Conservation (phyloP, 768 basidiomycete species). For the Agaricus subrufescens region DNA sequence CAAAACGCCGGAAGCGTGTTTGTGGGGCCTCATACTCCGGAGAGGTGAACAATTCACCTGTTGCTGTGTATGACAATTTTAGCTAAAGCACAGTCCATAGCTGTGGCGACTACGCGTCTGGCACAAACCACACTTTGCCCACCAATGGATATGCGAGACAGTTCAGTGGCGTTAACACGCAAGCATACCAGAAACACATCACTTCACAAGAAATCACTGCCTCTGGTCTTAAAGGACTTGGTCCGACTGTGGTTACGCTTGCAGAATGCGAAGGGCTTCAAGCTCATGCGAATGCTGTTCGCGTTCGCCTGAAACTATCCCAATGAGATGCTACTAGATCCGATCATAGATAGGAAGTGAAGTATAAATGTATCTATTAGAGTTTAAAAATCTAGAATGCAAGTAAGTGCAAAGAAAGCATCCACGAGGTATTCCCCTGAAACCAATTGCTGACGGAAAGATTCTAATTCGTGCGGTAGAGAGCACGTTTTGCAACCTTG, state of each 20-base stretch:
- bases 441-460: slow-evolving; percentile 7
- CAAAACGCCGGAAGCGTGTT: slow-evolving; percentile 97
- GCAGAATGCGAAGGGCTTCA: slow-evolving; percentile 94
- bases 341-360: slow-evolving; percentile 2
- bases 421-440: slow-evolving; percentile 18
- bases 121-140: slow-evolving; percentile 97
- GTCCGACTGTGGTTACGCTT: slow-evolving; percentile 83
- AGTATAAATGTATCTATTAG: slow-evolving; percentile 18
- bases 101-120: slow-evolving; percentile 98
- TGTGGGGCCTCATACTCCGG: slow-evolving; percentile 91
- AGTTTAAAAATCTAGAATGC: slow-evolving; percentile 27
- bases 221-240: slow-evolving; percentile 70
- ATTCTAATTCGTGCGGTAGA: slow-evolving; percentile 80
- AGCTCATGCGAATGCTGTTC: slow-evolving; percentile 95
- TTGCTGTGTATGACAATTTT: neutral
- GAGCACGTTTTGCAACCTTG: slow-evolving; percentile 92
- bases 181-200: slow-evolving; percentile 98
- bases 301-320: slow-evolving; percentile 57
- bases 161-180: slow-evolving; percentile 96
- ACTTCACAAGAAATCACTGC: slow-evolving; percentile 91
- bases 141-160: slow-evolving; percentile 96
- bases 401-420: slow-evolving; percentile 18
- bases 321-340: slow-evolving; percentile 3
- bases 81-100: slow-evolving; percentile 34
- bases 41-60: slow-evolving; percentile 59